A percentile compares a stretch with the other conserved stretches of the same genome.
phyloP scores from a whole-genome alignment of 257 asterid species.

The Lantana camara region DNA sequence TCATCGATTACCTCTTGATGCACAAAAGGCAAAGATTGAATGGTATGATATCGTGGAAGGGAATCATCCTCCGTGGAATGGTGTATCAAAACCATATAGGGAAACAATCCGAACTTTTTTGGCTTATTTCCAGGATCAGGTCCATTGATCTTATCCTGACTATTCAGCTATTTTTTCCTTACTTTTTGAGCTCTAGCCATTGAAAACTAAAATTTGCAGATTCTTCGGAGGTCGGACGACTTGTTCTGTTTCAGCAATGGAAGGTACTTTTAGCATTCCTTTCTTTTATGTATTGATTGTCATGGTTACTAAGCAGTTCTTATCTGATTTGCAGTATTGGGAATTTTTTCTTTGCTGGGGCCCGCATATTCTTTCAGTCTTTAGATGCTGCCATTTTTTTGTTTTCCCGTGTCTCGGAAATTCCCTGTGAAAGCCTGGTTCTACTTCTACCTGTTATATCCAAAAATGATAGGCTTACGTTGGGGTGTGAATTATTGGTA shows the following conservation, averaged over 20 bases:
- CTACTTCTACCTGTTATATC: constrained; percentile 98
- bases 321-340: constrained; percentile 78
- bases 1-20: constrained; percentile 87
- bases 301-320: constrained; percentile 22
- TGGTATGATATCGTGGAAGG: constrained; percentile 98
- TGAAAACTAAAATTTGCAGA: constrained; percentile 48
- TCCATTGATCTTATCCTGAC: constrained; percentile 29
- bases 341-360: constrained; percentile 98
- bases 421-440: constrained; percentile 86
- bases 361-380: constrained; percentile 93
- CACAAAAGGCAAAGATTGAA: constrained; percentile 72
- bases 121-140: constrained; percentile 98
- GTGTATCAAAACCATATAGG: constrained; percentile 93
- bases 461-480: constrained; percentile 93
- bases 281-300: too few species aligned
- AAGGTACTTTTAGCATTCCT: constrained; percentile 49
- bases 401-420: constrained; percentile 95
- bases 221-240: constrained; percentile 82
- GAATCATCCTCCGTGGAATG: constrained; percentile 77
- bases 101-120: constrained; percentile 96
- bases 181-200: constrained; percentile 4
- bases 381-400: constrained; percentile 96
- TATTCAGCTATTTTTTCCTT: neutral
- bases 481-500: constrained; percentile 97
- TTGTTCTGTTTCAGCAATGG: constrained; percentile 89